Evolutionary conservation across 2,329 filamentous ascomycete genomes (phyloP).

Genomic region (Fusarium coffeatum): DNA sequence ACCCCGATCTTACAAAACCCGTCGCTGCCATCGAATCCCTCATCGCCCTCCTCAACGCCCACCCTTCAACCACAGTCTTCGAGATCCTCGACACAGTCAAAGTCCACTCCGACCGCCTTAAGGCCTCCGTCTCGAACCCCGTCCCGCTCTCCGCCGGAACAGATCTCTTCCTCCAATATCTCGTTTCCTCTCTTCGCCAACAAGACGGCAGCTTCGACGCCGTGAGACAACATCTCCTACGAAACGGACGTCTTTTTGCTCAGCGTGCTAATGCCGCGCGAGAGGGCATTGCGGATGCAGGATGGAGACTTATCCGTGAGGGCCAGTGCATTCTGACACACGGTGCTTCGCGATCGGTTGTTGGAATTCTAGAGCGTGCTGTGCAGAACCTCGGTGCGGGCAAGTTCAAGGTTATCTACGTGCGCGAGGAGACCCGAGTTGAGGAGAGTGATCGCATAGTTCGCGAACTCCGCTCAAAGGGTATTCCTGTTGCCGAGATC

Average conservation of each 20-base stretch:
- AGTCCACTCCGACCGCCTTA: slow-evolving; percentile 80
- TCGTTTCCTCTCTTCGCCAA: slow-evolving; percentile 78
- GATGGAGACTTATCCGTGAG: slow-evolving; percentile 81
- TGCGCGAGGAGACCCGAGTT: slow-evolving; percentile 66
- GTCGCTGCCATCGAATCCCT: slow-evolving; percentile 94
- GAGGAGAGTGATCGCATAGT: slow-evolving; percentile 79
- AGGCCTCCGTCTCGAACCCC: slow-evolving; percentile 83
- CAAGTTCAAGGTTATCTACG: slow-evolving; percentile 87
- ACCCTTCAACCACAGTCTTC: slow-evolving; percentile 85
- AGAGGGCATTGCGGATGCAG: slow-evolving; percentile 83
- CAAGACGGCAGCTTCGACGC: slow-evolving; percentile 74
- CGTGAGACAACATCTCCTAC: slow-evolving; percentile 83
- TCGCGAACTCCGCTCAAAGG: slow-evolving; percentile 74
- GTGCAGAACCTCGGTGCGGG: slow-evolving; percentile 64
- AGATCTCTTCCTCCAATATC: slow-evolving; percentile 94
- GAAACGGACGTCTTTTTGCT: slow-evolving; percentile 88
- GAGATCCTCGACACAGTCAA: slow-evolving; percentile 91
- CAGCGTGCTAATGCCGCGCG: slow-evolving; percentile 86
- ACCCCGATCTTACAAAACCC: slow-evolving; percentile 92
- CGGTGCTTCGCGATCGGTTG: slow-evolving; percentile 87
- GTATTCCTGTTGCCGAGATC: slow-evolving; percentile 79
- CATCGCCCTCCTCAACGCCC: slow-evolving; percentile 84
- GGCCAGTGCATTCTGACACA: slow-evolving; percentile 88
- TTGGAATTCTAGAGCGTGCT: slow-evolving; percentile 78
- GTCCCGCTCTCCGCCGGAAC: slow-evolving; percentile 94